Evolutionary conservation across 2,329 filamentous ascomycete species (phyloP).

Genomic region (Colletotrichum lentis): DNA sequence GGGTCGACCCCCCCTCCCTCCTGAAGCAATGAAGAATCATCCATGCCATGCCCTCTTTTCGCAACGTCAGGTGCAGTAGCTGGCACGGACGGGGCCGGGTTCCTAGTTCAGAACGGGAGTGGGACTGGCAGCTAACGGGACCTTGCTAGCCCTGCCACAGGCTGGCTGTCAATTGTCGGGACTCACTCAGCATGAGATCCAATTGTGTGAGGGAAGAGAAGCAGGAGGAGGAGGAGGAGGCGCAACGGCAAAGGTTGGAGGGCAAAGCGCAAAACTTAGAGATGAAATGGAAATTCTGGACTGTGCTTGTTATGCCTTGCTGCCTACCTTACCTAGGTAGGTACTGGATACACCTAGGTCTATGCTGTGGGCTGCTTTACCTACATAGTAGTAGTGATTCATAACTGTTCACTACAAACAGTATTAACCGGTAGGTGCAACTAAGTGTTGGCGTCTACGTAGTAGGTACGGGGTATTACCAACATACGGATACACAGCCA

Average conservation of each 20-base stretch:
- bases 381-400: too few relatives aligned
- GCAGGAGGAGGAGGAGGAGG: not conserved
- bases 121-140: constrained; percentile 8
- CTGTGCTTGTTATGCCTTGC: not conserved
- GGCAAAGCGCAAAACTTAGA: not conserved
- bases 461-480: too few relatives aligned
- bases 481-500: too few relatives aligned
- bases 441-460: not conserved
- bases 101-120: not conserved
- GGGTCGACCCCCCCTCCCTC: too few relatives aligned
- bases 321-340: too few relatives aligned
- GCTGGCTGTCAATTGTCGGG: not conserved
- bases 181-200: too few relatives aligned
- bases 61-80: constrained; percentile 28
- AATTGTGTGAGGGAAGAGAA: too few relatives aligned
- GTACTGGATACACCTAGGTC: too few relatives aligned
- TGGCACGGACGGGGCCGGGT: constrained; percentile 21
- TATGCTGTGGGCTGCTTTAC: not conserved
- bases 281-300: not conserved
- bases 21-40: constrained; percentile 14
- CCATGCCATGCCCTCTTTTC: constrained; percentile 7
- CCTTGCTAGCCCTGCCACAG: not conserved
- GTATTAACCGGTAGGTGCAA: not conserved
- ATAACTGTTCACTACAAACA: not conserved
- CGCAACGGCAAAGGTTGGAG: not conserved